A percentile compares a stretch with the other conserved stretches of the same genome.
Evolutionary conservation across 108 stramenopile species (phyloP).

Genomic region (Fragilaria crotonensis): DNA sequence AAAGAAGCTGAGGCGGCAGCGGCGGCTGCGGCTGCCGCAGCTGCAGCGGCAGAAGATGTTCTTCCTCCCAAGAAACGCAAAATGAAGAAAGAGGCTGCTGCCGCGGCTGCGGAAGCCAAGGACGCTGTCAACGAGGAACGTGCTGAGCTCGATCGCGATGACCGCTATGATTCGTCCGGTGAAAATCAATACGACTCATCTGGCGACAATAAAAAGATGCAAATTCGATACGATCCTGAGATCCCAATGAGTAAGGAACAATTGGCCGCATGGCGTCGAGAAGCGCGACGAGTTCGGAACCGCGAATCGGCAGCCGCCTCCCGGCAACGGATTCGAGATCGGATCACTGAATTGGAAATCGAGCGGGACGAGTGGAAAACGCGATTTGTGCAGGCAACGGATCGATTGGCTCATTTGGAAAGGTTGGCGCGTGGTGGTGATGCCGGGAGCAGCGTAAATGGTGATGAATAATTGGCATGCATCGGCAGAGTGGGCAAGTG

Average conservation of each 20-base stretch:
- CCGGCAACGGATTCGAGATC: slow-evolving; percentile 66
- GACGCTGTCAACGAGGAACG: background rate
- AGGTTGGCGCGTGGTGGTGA: background rate
- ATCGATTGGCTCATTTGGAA: slow-evolving; percentile 28
- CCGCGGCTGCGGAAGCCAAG: background rate
- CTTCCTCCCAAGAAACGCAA: slow-evolving; percentile 35
- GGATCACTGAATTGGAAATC: slow-evolving; percentile 69
- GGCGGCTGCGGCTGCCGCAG: background rate
- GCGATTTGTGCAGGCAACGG: slow-evolving; percentile 62
- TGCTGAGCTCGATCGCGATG: background rate
- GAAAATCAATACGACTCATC: background rate
- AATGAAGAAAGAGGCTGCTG: slow-evolving; percentile 3
- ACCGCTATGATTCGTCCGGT: background rate
- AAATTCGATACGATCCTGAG: slow-evolving; percentile 79
- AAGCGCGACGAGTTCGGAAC: slow-evolving; percentile 77
- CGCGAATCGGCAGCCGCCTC: slow-evolving; percentile 79
- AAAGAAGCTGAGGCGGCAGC: slow-evolving; percentile 1
- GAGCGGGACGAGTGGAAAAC: slow-evolving; percentile 68
- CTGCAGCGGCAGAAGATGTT: slow-evolving; percentile 1
- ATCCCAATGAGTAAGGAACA: slow-evolving; percentile 81
- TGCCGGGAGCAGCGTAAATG: background rate
- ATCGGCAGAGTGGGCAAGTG: too few relatives aligned
- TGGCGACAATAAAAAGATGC: slow-evolving; percentile 35
- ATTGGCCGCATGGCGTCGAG: slow-evolving; percentile 70
- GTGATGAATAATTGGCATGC: background rate